phyloP scores from a whole-genome alignment of 2,329 filamentous ascomycete genomes.

The Colletotrichum godetiae region DNA sequence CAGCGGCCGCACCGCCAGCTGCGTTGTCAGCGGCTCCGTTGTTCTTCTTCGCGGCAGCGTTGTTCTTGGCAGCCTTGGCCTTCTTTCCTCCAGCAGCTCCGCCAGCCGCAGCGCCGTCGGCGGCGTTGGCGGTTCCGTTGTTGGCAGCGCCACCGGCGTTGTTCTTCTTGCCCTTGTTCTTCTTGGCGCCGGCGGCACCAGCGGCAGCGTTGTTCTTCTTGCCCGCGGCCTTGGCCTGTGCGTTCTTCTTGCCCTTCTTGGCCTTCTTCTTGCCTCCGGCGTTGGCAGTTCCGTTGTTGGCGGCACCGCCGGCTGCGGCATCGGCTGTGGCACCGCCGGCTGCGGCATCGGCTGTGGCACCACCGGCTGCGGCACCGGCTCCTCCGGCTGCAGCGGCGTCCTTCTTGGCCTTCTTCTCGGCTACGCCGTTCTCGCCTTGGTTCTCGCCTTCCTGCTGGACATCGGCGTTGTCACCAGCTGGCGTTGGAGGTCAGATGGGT shows the following conservation, averaged over 20 bases:
- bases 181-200: slow-evolving; percentile 4
- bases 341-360: neutral
- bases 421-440: neutral
- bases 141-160: slow-evolving; percentile 17
- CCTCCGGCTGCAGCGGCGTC: neutral
- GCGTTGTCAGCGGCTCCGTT: slow-evolving; percentile 2
- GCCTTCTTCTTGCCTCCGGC: slow-evolving; percentile 7
- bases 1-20: neutral
- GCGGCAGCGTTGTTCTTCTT: slow-evolving; percentile 7
- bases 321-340: neutral
- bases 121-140: slow-evolving; percentile 28
- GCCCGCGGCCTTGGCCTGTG: slow-evolving; percentile 1
- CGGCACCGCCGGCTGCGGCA: neutral
- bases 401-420: neutral
- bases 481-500: neutral
- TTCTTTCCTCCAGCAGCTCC: neutral
- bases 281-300: slow-evolving; percentile 20
- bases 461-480: neutral
- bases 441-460: neutral
- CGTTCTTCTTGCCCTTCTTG: neutral
- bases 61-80: slow-evolving; percentile 3
- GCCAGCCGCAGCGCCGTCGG: neutral
- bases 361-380: neutral
- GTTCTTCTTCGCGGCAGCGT: slow-evolving; percentile 2
- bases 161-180: slow-evolving; percentile 7